Evolutionary conservation across 2,329 filamentous ascomycete genomes (phyloP).

Genomic region (Graphiopsis chlorocephala): DNA sequence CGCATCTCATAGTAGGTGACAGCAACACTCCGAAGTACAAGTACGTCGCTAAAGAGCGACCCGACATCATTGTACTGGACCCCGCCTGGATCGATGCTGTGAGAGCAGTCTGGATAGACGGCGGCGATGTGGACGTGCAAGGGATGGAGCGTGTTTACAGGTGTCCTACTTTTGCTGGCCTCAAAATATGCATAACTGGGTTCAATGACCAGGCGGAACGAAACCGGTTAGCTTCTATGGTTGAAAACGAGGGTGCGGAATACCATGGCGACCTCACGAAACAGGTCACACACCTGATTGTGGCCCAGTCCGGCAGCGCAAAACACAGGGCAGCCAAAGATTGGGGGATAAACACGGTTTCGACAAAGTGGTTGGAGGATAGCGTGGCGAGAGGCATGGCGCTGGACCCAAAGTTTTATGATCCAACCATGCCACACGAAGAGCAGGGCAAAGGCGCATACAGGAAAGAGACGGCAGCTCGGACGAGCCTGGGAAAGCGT

Average conservation of each 20-base stretch:
- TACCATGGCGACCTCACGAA: constrained; percentile 88
- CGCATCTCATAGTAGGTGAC: constrained; percentile 87
- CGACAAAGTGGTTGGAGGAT: constrained; percentile 80
- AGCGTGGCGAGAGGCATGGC: constrained; percentile 85
- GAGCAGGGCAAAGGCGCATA: constrained; percentile 76
- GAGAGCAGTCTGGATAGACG: constrained; percentile 74
- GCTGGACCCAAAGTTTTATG: constrained; percentile 79
- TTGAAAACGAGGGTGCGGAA: constrained; percentile 64
- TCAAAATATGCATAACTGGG: constrained; percentile 67
- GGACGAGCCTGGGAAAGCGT: constrained; percentile 57
- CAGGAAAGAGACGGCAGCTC: constrained; percentile 46
- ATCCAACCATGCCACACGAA: constrained; percentile 66
- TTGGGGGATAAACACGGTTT: constrained; percentile 79
- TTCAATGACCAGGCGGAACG: constrained; percentile 67
- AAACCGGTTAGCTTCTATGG: constrained; percentile 58
- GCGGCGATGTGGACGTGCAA: constrained; percentile 69
- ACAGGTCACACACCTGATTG: constrained; percentile 82
- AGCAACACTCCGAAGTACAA: constrained; percentile 91
- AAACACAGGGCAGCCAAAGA: constrained; percentile 85
- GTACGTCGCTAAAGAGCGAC: constrained; percentile 85
- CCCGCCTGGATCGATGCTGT: constrained; percentile 83
- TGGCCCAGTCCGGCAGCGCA: constrained; percentile 72
- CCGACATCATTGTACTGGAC: constrained; percentile 79
- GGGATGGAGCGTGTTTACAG: constrained; percentile 66
- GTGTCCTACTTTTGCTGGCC: constrained; percentile 60